Evolutionary conservation across 768 basidiomycete genomes (phyloP), one percentile per base, ranked within the genome.

Genomic region (Kwoniella newhampshirensis): DNA sequence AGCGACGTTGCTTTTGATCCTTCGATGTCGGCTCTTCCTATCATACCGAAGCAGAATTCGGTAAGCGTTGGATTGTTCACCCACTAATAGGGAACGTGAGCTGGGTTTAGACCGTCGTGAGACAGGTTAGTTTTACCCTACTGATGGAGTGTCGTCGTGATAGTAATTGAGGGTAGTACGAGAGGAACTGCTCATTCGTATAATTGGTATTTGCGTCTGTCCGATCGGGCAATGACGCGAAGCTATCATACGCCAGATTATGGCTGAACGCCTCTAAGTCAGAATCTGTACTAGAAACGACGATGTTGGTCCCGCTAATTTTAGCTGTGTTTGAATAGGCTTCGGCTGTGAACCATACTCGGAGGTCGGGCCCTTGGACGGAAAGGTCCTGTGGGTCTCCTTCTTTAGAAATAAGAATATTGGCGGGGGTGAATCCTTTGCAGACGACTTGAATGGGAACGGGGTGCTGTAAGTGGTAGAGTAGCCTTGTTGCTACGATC

Each of bases 111-210:
- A 55, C 54, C 54, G 54, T 48, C 54, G 54, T 48, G 54, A 57
- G 85, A 86, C 84, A 86, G 85, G 84, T 86, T 86, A 86, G 84
- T 86, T 86, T 85, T 86, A 86, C 84, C 83, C 84, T 86, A 84
- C 83, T 85, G 83, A 85, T 85, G 84, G 81, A 82, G 82, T 75
- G 83, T 85, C 80, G 79, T 84, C 81, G 81, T 81, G 82, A 85
- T 81, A 83, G 84, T 84, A 85, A 85, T 86, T 83, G 82, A 83
- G 82, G 83, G 83, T 84, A 86, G 85, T 86, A 85, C 83, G 82
- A 85, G 84, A 86, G 85, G 85, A 86, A 86, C 85, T 80, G 83
- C 83, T 83, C 82, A 84, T 86, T 85, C 85, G 83, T 83, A 85
- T 84, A 85, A 82, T 85, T 85, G 85, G 85, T 85, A 84, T 85